These are phyloP conservation scores for Cercospora zeina DNA, from an alignment of 2,329 filamentous ascomycete species.

Conservation along the genomic window DNA sequence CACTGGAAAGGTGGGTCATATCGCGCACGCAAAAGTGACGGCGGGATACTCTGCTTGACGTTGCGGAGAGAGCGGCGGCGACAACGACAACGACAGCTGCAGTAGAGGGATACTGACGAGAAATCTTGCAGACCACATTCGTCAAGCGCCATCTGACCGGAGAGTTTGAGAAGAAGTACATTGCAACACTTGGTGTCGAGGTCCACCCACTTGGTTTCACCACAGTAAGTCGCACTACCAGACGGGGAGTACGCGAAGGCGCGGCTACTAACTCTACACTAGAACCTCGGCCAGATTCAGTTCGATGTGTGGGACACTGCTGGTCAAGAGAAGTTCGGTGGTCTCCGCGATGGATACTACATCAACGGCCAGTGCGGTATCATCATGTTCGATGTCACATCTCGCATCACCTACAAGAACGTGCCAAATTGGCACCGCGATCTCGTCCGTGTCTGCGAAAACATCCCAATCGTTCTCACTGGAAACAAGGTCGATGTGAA, in stretches of 20 bases:
- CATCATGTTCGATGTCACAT: slow-evolving; percentile 99
- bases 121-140: slow-evolving; percentile 79
- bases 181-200: slow-evolving; percentile 98
- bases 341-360: slow-evolving; percentile 99
- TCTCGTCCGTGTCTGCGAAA: slow-evolving; percentile 98
- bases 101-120: slow-evolving; percentile 21
- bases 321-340: slow-evolving; percentile 99
- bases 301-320: slow-evolving; percentile 99
- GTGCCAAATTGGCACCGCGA: slow-evolving; percentile 99
- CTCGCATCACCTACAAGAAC: slow-evolving; percentile 99
- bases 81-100: slow-evolving; percentile 20
- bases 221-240: slow-evolving; percentile 67
- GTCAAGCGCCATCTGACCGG: slow-evolving; percentile 99
- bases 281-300: slow-evolving; percentile 93
- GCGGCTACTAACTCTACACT: slow-evolving; percentile 11
- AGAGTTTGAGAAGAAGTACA: slow-evolving; percentile 99
- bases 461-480: slow-evolving; percentile 95
- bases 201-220: slow-evolving; percentile 98
- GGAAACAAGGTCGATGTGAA: slow-evolving; percentile 99
- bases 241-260: slow-evolving; percentile 24
- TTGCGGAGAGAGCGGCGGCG: not conserved
- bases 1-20: slow-evolving; percentile 85
- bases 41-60: not conserved
- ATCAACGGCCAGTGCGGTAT: slow-evolving; percentile 99
- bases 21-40: not conserved